Conservation (phyloP, 2,329 filamentous ascomycete species). For the Venturia nashicola region DNA sequence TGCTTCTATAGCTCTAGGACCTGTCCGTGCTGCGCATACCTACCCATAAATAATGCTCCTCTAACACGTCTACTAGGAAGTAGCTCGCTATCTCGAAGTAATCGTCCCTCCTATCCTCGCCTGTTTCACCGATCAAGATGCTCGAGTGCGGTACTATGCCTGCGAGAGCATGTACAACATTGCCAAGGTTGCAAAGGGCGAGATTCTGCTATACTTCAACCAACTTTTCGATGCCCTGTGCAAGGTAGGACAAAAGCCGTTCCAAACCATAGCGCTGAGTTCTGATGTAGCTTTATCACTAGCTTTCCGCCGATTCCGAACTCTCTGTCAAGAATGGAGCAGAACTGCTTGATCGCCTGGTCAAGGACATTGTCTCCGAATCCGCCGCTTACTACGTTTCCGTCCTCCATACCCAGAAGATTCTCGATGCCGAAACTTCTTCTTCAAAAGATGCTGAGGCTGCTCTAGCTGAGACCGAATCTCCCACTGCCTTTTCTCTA, state of each 20-base stretch:
- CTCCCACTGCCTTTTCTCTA: conserved; percentile 85
- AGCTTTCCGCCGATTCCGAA: conserved; percentile 93
- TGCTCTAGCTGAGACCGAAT: conserved; percentile 25
- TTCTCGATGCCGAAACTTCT: conserved; percentile 37
- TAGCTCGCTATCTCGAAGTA: conserved; percentile 80
- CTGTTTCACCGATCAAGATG: conserved; percentile 97
- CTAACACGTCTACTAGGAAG: conserved; percentile 47
- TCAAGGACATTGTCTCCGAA: conserved; percentile 94
- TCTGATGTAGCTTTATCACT: neutral
- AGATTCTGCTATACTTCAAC: conserved; percentile 95
- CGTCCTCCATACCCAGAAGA: conserved; percentile 55
- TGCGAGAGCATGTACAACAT: conserved; percentile 99
- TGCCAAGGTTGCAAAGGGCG: conserved; percentile 95
- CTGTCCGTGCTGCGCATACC: conserved; percentile 45
- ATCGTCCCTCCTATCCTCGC: conserved; percentile 95
- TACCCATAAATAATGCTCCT: neutral
- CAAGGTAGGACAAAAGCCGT: conserved; percentile 47
- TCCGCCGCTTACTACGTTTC: conserved; percentile 93
- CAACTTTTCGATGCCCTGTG: conserved; percentile 95
- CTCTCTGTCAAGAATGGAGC: conserved; percentile 97
- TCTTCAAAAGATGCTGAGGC: conserved; percentile 31
- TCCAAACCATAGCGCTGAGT: neutral
- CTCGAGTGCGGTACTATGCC: conserved; percentile 90
- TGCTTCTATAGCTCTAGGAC: conserved; percentile 85
- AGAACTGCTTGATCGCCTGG: conserved; percentile 81